Conservation (phyloP, 1,284 basidiomycete species). For the Pisolithus thermaeus region DNA sequence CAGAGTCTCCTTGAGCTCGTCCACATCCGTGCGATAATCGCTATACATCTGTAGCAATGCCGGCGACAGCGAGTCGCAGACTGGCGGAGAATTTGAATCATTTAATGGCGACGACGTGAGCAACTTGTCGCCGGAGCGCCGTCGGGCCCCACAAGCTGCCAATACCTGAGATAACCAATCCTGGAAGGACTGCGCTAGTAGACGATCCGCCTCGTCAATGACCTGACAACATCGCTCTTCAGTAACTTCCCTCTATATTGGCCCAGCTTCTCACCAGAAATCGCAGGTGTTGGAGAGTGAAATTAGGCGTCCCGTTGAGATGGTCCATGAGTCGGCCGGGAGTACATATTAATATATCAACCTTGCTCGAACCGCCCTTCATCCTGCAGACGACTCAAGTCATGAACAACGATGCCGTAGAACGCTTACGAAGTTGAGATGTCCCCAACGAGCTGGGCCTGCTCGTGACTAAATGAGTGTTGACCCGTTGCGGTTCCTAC, state of each 20-base stretch:
- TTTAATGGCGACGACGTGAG: neutral
- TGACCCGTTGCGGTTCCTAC: conserved; percentile 79
- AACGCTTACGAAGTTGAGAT: conserved; percentile 39
- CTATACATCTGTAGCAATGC: conserved; percentile 45
- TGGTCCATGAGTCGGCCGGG: conserved; percentile 96
- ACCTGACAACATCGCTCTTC: conserved; percentile 45
- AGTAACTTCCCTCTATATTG: conserved; percentile 1
- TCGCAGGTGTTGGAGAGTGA: conserved; percentile 89
- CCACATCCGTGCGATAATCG: conserved; percentile 40
- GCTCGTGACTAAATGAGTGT: conserved; percentile 80
- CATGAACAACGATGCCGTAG: neutral
- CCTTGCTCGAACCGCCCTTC: conserved; percentile 75
- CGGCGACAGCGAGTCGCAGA: conserved; percentile 57
- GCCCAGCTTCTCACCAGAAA: conserved; percentile 58
- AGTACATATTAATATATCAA: conserved; percentile 94
- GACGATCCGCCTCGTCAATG: conserved; percentile 95
- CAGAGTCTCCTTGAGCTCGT: conserved; percentile 53
- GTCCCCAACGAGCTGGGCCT: conserved; percentile 63
- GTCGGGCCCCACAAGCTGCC: conserved; percentile 56
- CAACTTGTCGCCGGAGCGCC: conserved; percentile 10
- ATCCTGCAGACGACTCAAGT: conserved; percentile 35
- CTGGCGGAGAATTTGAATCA: conserved; percentile 13
- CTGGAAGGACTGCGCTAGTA: conserved; percentile 94
- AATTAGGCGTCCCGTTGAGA: conserved; percentile 80
- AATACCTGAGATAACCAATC: conserved; percentile 88